Base-by-base conservation (phyloP, 768 basidiomycete species). In the Lentinula detonsa region DNA sequence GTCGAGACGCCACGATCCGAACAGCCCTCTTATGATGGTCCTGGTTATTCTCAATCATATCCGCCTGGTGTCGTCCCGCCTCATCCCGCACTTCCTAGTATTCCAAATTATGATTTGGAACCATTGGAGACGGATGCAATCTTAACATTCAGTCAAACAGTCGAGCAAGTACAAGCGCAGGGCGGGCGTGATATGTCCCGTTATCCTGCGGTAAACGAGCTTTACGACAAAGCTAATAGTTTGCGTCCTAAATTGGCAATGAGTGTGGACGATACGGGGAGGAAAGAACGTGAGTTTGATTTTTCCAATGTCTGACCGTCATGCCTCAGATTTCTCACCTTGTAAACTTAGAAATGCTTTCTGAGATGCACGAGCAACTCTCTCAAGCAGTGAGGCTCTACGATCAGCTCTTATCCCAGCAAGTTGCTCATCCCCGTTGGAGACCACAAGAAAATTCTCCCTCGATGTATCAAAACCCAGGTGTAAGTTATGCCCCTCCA, bases 331-430 rank as follows among this genome's bases (percentile, higher is more conserved):
- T 33, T 34, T 33, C 28, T 57, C 13, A 45, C 34, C 4, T 6
- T 28, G 33, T 37, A 40, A 16, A 35, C 34, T 43, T 68, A 94
- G 95, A 95, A 72, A 80, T 95, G 70, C 76, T 99, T 39, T 78
- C 85, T 6, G 95, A 98, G 53, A 98, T 98, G 94, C 91, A 98
- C 67, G 88, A 90, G 51, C 96, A 98, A 73, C 73, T 99, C 9
- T 91, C 93, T 0, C 85, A 96, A 71, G 94, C 93, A 0, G 93
- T 98, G 49, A 89, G 90, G 69, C 75, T 97, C 3, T 98, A 98
- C 70, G 95, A 98, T 65, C 84, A 88, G 58, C 77, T 97, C 21
- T 76, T 96, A 46, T 94, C 94, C 28, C 83, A 91, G 64, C 91
- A 95, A 69, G 79, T 95, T 10, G 79, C 87, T 2, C 85, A 84